Evolutionary conservation across 1,284 basidiomycete species (phyloP), one percentile per base, ranked within the genome.

Genomic region (Sphaerobolus stellatus): DNA sequence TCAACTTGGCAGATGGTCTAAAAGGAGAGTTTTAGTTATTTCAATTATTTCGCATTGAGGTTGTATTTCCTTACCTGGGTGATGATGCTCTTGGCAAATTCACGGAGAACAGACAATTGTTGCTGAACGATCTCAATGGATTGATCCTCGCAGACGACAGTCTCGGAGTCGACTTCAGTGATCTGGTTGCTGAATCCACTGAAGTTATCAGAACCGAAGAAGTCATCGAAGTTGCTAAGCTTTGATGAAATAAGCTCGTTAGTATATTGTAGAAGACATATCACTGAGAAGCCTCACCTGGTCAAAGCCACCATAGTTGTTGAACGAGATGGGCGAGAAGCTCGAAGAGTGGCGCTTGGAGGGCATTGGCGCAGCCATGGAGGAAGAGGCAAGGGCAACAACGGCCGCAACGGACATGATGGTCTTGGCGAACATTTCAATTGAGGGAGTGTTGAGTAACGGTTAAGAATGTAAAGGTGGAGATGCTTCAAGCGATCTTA

Each of bases 1-100:
- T 64, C 63, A 40, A 61, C 60, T 43, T 64, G 58, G 50, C 63
- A 64, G 38, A 62, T 54, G 45, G 61, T 59, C 48, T 62, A 50
- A 22, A 60, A 27, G 13, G n/a, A 13, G 5, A 27, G 29, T 48
- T 44, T n/a, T 43, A 47, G 31, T 45, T 27, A 16, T 3, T 11
- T 25, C 11, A 31, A 20, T 7, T 25, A 20, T 13, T 8, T 25
- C 40, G 22, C 25, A 16, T 5, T 18, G 5, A 13, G 3, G 29
- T 24, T 33, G 5, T 20, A 8, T 20, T 25, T 16, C 18, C 27
- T 33, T 52, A 53, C 52, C 52, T 54, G 43, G 30, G 53, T 55
- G 44, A 64, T 36, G 40, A 64, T 55, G 44, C 60, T 62, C 54
- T 62, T 60, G 9, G 59, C 57, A 36, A 58, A 52, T 48, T 62